Percentiles rank a stretch among this genome's conserved stretches.
Conservation (phyloP, 768 basidiomycete genomes). For the Pholiota molesta region DNA sequence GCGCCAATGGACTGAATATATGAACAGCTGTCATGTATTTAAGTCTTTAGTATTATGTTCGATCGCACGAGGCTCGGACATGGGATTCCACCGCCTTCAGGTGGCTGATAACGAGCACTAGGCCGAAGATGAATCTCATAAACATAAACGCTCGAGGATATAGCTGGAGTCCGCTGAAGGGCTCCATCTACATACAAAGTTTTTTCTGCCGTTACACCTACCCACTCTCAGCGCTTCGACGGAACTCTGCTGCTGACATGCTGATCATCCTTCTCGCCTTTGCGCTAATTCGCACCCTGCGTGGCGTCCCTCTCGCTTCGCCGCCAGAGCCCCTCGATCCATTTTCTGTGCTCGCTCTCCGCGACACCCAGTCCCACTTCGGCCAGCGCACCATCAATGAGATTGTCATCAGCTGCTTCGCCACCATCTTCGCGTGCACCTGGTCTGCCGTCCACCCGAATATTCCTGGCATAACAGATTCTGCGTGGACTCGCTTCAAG, state of each 20-base stretch:
- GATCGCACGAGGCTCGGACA: too few relatives aligned
- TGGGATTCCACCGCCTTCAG: too few relatives aligned
- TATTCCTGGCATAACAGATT: conserved; percentile 6
- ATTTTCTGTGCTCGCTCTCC: neutral
- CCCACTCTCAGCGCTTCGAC: too few relatives aligned
- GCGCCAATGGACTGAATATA: too few relatives aligned
- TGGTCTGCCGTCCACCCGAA: conserved; percentile 18
- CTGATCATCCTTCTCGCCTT: neutral
- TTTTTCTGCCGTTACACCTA: too few relatives aligned
- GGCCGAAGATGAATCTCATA: too few relatives aligned
- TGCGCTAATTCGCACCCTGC: neutral
- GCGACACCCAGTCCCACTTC: neutral
- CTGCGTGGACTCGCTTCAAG: neutral
- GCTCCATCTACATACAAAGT: too few relatives aligned
- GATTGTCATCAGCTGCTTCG: conserved; percentile 7
- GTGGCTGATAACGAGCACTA: too few relatives aligned
- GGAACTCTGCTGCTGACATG: neutral
- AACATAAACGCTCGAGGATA: too few relatives aligned
- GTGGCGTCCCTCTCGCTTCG: neutral
- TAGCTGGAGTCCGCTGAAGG: too few relatives aligned
- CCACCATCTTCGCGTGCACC: conserved; percentile 13
- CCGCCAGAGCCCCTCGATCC: neutral
- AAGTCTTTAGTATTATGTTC: too few relatives aligned
- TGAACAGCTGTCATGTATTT: too few relatives aligned
- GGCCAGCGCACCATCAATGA: neutral